These are phyloP conservation scores for Ceratocystis huliohia DNA, from an alignment of 2,329 filamentous ascomycete species.

Conservation along the genomic window DNA sequence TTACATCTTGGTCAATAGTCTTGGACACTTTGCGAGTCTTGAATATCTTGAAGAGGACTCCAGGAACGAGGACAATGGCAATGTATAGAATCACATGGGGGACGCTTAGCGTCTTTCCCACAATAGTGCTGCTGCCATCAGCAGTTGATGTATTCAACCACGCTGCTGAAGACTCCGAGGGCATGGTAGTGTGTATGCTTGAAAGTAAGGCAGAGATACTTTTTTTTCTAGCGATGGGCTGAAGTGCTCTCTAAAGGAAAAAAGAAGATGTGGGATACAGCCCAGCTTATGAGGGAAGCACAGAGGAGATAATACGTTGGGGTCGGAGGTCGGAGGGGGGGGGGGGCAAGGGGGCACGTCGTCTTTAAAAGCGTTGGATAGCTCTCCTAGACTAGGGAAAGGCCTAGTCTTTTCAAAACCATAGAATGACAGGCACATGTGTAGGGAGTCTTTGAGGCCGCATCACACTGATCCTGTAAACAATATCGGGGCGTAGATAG, in stretches of 20 bases:
- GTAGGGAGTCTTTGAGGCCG: background rate
- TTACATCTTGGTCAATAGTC: constrained; percentile 20
- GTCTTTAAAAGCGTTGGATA: background rate
- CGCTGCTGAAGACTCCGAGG: constrained; percentile 16
- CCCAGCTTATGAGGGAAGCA: background rate
- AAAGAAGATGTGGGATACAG: background rate
- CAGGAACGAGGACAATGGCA: constrained; percentile 31
- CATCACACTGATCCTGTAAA: background rate
- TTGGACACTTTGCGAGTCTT: constrained; percentile 28
- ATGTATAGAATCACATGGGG: constrained; percentile 34
- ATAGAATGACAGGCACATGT: background rate
- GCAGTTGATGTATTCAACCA: constrained; percentile 15
- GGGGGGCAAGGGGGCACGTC: background rate
- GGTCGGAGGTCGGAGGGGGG: too few species aligned
- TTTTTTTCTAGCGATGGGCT: background rate
- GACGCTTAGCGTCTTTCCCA: constrained; percentile 30
- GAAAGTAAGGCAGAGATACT: background rate
- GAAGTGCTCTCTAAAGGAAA: background rate
- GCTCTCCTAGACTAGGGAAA: background rate
- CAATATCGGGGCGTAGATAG: background rate
- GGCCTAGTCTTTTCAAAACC: background rate
- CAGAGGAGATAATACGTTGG: background rate
- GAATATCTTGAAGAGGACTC: constrained; percentile 32
- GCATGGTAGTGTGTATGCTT: constrained; percentile 9
- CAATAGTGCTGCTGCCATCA: background rate